phyloP scores from a whole-genome alignment of 192 early-diverging fungal species.

The Physocladia obscura region DNA sequence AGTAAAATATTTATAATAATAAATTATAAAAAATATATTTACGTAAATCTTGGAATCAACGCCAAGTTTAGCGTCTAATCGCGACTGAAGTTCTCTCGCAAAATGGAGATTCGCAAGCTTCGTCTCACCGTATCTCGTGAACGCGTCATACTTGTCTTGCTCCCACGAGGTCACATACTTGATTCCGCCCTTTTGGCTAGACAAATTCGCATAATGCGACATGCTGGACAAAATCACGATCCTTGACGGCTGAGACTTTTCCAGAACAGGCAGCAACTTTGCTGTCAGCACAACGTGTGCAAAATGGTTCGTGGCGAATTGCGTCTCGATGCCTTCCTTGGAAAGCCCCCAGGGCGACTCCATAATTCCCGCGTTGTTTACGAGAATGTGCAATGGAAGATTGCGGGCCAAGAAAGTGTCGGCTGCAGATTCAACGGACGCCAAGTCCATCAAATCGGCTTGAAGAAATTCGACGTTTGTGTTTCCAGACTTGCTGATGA shows the following conservation, averaged over 20 bases:
- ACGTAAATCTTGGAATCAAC: background rate
- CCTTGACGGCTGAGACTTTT: constrained; percentile 22
- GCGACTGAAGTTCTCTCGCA: constrained; percentile 44
- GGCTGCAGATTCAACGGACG: constrained; percentile 26
- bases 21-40: background rate
- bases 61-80: constrained; percentile 34
- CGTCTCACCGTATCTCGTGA: constrained; percentile 43
- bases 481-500: background rate
- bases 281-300: constrained; percentile 38
- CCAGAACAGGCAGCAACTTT: background rate
- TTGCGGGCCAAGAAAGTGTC: constrained; percentile 16
- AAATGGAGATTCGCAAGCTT: constrained; percentile 60
- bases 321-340: constrained; percentile 59
- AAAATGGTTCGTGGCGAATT: constrained; percentile 69
- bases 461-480: constrained; percentile 40
- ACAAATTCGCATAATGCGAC: background rate
- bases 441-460: constrained; percentile 36
- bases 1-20: background rate
- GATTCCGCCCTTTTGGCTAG: background rate
- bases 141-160: constrained; percentile 30
- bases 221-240: background rate
- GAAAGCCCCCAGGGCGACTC: constrained; percentile 2
- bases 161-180: constrained; percentile 23
- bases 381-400: constrained; percentile 22
- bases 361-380: constrained; percentile 30